Evolutionary conservation across 148 eudicot species (phyloP).

Genomic region (Silene latifolia): DNA sequence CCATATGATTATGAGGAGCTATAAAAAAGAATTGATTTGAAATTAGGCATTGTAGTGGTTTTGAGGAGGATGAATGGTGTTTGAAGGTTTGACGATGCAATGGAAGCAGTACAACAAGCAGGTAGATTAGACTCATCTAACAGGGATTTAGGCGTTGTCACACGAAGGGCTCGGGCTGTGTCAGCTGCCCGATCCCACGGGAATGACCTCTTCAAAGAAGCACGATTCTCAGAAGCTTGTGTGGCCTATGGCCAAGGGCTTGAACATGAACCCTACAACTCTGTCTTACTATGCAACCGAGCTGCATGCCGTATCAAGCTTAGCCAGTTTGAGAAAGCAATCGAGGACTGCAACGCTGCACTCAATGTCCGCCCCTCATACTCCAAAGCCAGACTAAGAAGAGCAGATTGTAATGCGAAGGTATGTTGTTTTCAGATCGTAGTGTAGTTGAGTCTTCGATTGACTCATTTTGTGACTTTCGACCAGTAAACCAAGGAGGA

Average conservation of each 20-base stretch:
- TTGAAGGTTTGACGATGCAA: constrained; percentile 72
- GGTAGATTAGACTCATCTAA: constrained; percentile 62
- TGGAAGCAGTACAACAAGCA: constrained; percentile 53
- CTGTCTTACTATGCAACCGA: constrained; percentile 74
- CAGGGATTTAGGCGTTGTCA: constrained; percentile 49
- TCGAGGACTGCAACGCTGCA: constrained; percentile 80
- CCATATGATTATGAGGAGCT: neutral
- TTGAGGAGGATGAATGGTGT: constrained; percentile 4
- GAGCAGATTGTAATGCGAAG: constrained; percentile 83
- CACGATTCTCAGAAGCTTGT: constrained; percentile 61
- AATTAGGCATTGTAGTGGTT: neutral
- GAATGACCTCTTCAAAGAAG: constrained; percentile 61
- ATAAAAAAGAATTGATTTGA: neutral
- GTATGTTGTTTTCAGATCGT: constrained; percentile 28
- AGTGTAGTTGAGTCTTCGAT: too few relatives aligned
- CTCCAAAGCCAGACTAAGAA: constrained; percentile 73
- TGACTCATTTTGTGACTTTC: too few relatives aligned
- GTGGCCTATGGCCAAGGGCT: constrained; percentile 81
- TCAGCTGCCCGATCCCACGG: constrained; percentile 69
- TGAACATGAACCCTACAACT: constrained; percentile 71
- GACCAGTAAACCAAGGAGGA: too few relatives aligned
- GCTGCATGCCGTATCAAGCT: constrained; percentile 80
- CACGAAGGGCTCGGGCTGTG: constrained; percentile 47
- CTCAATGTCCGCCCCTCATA: constrained; percentile 64
- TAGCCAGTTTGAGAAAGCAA: constrained; percentile 55